Evolutionary conservation across 106 monocot genomes (phyloP), one percentile per base, ranked within the genome.

Genomic region (Allium cepa): DNA sequence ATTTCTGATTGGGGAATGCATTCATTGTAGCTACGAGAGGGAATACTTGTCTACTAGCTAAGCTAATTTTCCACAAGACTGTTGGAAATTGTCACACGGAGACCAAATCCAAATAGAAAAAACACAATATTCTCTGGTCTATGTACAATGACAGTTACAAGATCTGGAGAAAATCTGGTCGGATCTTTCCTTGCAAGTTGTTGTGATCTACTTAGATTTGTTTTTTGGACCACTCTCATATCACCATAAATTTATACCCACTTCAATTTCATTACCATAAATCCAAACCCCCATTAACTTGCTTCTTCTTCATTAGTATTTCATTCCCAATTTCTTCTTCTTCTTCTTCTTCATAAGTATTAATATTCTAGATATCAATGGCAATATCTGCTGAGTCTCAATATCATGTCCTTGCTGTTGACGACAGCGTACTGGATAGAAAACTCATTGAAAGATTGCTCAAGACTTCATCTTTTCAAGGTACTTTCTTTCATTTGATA

Each of bases 401-500:
- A 49, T 77, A 81, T 73, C 90, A 86, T 71, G 85, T 90, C 45
- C 73, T 90, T 14, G 90, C 90, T 65, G 90, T 90, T 47, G 90
- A 90, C 62, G 90, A 90, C 77, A 90, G 85, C 60, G 46, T 80
- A 72, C 55, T 85, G 14, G 90, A 90, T 63, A 69, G 85, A 53
- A 90, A 86, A 70, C 78, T 90, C 53, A 85, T 86, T 46, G 90
- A 90, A 78, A 83, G 78, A 67, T 73, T 90, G 0, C 85, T 90
- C 64, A 85, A 80, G 56, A 76, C 79, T 65, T 85, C 90, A 13
- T 90, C 90, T 60, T 90, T 80, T 63, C 80, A 82, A 73, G 90
- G 90, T 90, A 77, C 9, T 7, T 51, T 52, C 17, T 15, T 17
- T 17, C 14, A 58, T 17, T 1, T 58, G 58, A 58, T 15, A 58